Conservation (phyloP, 441 rosid species). For the Eutrema salsugineum region DNA sequence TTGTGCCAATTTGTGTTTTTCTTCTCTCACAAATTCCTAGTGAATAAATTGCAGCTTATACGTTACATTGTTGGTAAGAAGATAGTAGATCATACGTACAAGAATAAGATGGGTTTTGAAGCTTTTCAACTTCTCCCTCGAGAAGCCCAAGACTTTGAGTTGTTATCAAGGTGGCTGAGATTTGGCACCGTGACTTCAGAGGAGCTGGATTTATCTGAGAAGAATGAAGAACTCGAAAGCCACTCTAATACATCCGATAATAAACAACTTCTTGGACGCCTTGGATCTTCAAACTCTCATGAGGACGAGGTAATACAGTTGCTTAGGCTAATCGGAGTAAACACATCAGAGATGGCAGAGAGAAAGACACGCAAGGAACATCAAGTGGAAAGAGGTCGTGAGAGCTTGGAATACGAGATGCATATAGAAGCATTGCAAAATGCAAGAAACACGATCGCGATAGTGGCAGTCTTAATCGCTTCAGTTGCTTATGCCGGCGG, state of each 20-base stretch:
- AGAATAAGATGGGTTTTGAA: constrained; percentile 11
- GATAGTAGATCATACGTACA: background rate
- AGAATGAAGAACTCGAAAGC: background rate
- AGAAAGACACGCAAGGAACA: background rate
- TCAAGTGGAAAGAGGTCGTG: background rate
- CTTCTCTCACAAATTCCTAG: background rate
- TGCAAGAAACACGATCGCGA: constrained; percentile 48
- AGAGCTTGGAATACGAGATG: constrained; percentile 32
- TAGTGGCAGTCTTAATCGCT: constrained; percentile 55
- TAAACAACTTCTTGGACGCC: no score
- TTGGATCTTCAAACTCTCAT: no score
- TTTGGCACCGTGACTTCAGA: background rate
- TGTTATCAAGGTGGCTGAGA: constrained; percentile 7
- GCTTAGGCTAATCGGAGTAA: background rate
- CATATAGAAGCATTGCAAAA: constrained; percentile 50
- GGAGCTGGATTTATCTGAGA: background rate
- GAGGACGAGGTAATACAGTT: background rate
- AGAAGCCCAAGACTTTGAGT: constrained; percentile 12
- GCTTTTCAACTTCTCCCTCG: background rate
- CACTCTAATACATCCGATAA: background rate
- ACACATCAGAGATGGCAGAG: constrained; percentile 1
- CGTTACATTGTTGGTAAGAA: constrained; percentile 14
- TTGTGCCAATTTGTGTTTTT: background rate
- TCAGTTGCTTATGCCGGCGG: constrained; percentile 59
- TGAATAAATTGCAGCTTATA: background rate